Evolutionary conservation across 345 rosid genomes (phyloP).

Genomic region (Melaleuca quinquenervia): DNA sequence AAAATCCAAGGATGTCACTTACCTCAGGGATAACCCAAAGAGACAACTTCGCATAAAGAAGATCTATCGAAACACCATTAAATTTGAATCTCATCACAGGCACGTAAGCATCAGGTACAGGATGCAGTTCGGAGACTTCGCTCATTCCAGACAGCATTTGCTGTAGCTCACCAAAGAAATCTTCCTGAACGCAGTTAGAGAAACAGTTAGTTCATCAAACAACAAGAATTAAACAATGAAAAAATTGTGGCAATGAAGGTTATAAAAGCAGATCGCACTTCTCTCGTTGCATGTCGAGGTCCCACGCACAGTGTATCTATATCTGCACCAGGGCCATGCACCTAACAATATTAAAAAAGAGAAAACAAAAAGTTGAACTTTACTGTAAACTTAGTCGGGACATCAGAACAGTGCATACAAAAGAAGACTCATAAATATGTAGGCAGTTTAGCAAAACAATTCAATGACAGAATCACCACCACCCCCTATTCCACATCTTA

Average conservation of each 20-base stretch:
- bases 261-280: constrained; percentile 46
- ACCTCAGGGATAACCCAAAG: constrained; percentile 97
- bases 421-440: not conserved
- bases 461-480: not conserved
- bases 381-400: not conserved
- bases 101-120: constrained; percentile 98
- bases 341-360: constrained; percentile 28
- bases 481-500: not conserved
- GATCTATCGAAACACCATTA: constrained; percentile 87
- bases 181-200: constrained; percentile 45
- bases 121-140: constrained; percentile 91
- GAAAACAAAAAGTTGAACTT: not conserved
- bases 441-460: not conserved
- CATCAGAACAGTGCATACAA: not conserved
- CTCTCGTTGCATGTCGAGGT: constrained; percentile 89
- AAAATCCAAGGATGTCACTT: constrained; percentile 13
- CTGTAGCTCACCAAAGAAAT: constrained; percentile 79
- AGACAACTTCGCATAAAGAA: constrained; percentile 85
- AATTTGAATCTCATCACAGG: constrained; percentile 87
- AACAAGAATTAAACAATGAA: not conserved
- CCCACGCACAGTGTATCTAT: constrained; percentile 95
- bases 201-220: constrained; percentile 7
- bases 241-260: not conserved
- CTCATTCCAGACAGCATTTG: constrained; percentile 83
- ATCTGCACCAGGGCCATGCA: constrained; percentile 99